These are phyloP conservation scores for Conticribra guillardii DNA, from an alignment of 108 stramenopile species.

Conservation along the genomic window DNA sequence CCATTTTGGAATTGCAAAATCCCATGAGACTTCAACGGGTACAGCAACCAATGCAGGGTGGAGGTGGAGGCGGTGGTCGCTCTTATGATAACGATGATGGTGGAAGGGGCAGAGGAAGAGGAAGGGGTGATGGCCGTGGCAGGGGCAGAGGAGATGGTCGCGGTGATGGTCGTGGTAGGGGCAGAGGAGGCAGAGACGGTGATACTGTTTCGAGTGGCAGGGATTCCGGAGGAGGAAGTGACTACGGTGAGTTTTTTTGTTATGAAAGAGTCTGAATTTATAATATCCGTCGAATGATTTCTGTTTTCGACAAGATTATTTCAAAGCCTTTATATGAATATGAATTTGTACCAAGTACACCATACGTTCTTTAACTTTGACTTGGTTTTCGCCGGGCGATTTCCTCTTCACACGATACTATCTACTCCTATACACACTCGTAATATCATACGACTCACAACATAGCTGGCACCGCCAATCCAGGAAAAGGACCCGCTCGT, in stretches of 20 bases:
- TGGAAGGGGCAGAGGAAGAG: conserved; percentile 22
- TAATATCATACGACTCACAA: not conserved
- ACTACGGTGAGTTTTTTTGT: not conserved
- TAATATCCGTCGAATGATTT: not conserved
- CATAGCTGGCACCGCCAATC: conserved; percentile 21
- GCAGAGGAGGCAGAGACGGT: conserved; percentile 22
- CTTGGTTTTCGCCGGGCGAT: not conserved
- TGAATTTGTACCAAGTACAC: not conserved
- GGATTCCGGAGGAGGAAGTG: not conserved
- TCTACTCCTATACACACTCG: too few species aligned
- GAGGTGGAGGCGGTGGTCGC: conserved; percentile 18
- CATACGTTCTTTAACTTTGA: not conserved
- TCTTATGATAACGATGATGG: conserved; percentile 10
- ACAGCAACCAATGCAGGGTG: conserved; percentile 12
- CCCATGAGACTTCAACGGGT: conserved; percentile 74
- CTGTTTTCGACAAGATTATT: not conserved
- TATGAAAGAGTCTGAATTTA: too few species aligned
- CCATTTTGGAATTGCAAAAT: conserved; percentile 72
- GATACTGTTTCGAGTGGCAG: conserved; percentile 14
- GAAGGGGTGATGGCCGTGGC: conserved; percentile 17
- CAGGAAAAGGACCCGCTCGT: conserved; percentile 41
- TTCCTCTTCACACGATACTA: conserved; percentile 1
- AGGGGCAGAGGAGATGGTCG: conserved; percentile 23
- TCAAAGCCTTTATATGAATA: not conserved
- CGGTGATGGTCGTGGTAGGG: too few species aligned